phyloP scores from a whole-genome alignment of 768 basidiomycete genomes.

The Infundibulicybe gibba region DNA sequence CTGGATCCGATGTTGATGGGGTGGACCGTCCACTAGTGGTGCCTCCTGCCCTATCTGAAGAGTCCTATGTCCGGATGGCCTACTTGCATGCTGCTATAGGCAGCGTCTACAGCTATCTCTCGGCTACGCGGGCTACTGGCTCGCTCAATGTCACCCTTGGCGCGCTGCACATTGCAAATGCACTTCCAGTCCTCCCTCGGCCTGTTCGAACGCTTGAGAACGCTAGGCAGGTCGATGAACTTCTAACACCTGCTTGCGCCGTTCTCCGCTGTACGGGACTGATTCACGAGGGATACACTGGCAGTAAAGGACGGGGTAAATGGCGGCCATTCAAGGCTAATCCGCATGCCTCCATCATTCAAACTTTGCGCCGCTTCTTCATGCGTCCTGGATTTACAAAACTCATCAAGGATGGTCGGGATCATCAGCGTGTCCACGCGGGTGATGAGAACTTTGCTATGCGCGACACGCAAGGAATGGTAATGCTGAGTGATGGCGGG shows the following conservation, averaged over 20 bases:
- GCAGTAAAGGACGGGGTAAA: not conserved
- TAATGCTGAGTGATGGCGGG: slow-evolving; percentile 5
- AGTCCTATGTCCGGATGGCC: not conserved
- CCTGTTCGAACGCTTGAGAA: slow-evolving; percentile 14
- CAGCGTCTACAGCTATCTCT: slow-evolving; percentile 4
- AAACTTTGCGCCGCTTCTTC: not conserved
- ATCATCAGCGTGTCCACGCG: slow-evolving; percentile 3
- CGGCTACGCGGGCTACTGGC: not conserved
- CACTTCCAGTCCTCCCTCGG: slow-evolving; percentile 6
- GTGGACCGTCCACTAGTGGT: no score
- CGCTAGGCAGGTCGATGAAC: slow-evolving; percentile 4
- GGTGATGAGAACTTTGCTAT: not conserved
- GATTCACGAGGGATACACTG: not conserved
- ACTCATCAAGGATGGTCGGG: not conserved
- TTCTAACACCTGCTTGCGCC: not conserved
- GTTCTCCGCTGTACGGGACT: not conserved
- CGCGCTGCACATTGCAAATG: slow-evolving; percentile 3
- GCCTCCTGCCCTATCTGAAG: not conserved
- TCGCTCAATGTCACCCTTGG: slow-evolving; percentile 2
- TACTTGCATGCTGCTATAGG: slow-evolving; percentile 6
- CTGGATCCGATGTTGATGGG: no score
- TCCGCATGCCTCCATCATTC: not conserved
- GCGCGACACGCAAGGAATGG: not conserved
- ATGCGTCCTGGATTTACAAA: slow-evolving; percentile 3
- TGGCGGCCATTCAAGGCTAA: not conserved